Base-by-base conservation (phyloP, 139 green algal species). In the Picochlorum sp. region DNA sequence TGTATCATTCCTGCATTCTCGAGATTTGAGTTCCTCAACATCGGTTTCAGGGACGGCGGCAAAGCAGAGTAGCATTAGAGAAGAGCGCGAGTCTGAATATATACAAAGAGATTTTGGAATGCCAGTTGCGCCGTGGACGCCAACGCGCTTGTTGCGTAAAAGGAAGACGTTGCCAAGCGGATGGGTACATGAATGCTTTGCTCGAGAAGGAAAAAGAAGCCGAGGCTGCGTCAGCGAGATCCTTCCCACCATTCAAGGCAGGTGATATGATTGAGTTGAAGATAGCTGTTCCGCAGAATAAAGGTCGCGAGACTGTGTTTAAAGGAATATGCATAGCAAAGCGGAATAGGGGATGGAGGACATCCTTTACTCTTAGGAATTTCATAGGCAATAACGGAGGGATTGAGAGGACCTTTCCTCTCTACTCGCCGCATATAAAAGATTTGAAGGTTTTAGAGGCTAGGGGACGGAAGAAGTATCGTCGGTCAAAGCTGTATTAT, bases 401-500 rank as follows among this genome's bases (percentile, higher is more conserved):
- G 49, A 64, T 86, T 2, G 79, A 86, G 57, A 63, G 80, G 18
- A 77, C 70, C 1, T 86, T 85, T 57, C 80, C 79, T 4, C 62
- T 86, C 76, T 79, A 82, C 59, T 86, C 79, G 1, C 80, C 80
- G 0, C 70, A 75, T 44, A 63, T 86, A 13, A 45, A 68, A 26
- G 62, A 72, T 18, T 49, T 86, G 3, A 74, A 64, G 52, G 68
- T 86, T 50, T 8, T 83, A 3, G 47, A 68, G n/a, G 32, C 61
- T 23, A 15, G 13, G n/a, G 23, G 23, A 24, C n/a, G 55, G 18
- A 66, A 49, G 15, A 52, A 54, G 23, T 70, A 74, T 15, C 63
- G 79, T 21, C 63, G 80, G 0, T 71, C 80, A 18, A 86, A 86
- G 74, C 71, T 86, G 16, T 86, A 80, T 52, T 86, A 83, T 59